These are phyloP conservation scores for Cardamine resedifolia DNA, from an alignment of 345 rosid genomes.

Conservation along the genomic window DNA sequence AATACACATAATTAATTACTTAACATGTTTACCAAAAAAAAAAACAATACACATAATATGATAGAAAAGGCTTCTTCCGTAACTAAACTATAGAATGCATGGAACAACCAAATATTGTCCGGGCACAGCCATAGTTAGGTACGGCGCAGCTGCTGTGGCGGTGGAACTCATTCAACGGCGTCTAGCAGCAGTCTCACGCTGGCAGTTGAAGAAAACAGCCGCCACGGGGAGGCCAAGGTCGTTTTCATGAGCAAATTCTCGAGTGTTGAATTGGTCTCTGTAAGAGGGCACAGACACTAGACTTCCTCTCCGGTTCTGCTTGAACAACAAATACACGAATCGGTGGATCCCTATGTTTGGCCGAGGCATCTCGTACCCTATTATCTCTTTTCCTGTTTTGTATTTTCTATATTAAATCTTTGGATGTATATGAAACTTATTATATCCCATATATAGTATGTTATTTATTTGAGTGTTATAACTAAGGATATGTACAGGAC, in stretches of 20 bases:
- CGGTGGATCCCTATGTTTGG: slow-evolving; percentile 97
- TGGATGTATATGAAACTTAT: background rate
- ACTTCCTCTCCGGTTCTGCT: slow-evolving; percentile 65
- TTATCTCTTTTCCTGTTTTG: slow-evolving; percentile 61
- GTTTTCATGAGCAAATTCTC: slow-evolving; percentile 72
- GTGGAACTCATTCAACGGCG: slow-evolving; percentile 49
- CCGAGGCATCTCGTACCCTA: slow-evolving; percentile 86
- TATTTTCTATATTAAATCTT: slow-evolving; percentile 4
- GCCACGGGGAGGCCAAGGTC: slow-evolving; percentile 82
- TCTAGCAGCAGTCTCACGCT: slow-evolving; percentile 95
- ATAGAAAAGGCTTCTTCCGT: slow-evolving; percentile 2
- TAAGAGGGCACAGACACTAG: slow-evolving; percentile 50
- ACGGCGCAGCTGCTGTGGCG: background rate
- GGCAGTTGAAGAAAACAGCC: slow-evolving; percentile 89
- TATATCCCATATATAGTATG: background rate
- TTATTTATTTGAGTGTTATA: background rate
- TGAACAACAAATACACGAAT: slow-evolving; percentile 78
- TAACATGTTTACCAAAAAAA: too few species aligned
- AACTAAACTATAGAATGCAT: slow-evolving; percentile 5
- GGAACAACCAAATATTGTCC: slow-evolving; percentile 11
- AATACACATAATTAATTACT: slow-evolving; percentile 23
- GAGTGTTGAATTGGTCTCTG: slow-evolving; percentile 67
- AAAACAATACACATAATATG: too few species aligned
- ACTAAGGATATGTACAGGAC: slow-evolving; percentile 3
- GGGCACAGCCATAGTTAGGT: background rate